Evolutionary conservation across 73 alveolate species (phyloP).

Genomic region (Paramecium primaurelia): DNA sequence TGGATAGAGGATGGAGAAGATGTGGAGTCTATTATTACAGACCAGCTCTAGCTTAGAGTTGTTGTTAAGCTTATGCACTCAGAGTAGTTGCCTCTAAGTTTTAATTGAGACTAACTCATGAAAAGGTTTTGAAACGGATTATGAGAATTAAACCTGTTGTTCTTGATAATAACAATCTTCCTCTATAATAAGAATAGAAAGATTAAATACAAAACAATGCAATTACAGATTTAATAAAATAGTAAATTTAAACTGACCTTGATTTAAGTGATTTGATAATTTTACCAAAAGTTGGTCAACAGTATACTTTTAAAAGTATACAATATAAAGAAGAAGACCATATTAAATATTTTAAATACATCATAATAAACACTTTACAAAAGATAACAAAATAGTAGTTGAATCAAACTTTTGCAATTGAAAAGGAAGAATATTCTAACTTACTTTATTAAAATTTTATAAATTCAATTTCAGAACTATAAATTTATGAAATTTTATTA

Average conservation of each 20-base stretch:
- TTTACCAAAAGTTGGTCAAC: background rate
- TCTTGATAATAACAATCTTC: background rate
- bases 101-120: slow-evolving; percentile 54
- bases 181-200: background rate
- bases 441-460: background rate
- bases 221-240: background rate
- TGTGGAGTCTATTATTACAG: slow-evolving; percentile 72
- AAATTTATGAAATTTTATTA: background rate
- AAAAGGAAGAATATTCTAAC: background rate
- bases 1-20: slow-evolving; percentile 95
- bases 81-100: background rate
- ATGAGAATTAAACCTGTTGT: slow-evolving; percentile 9
- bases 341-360: background rate
- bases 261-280: background rate
- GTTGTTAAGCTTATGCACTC: background rate
- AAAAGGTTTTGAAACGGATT: slow-evolving; percentile 86
- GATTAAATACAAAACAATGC: background rate
- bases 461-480: background rate
- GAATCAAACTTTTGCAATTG: background rate
- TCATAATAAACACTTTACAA: background rate
- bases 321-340: background rate
- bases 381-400: background rate
- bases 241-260: background rate
- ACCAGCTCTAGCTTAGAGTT: background rate
- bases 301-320: background rate